A percentile compares a stretch with the other conserved stretches of the same genome.
These are phyloP conservation scores for Camellia oleifera DNA, from an alignment of 179 eudicot genomes.

Conservation along the genomic window DNA sequence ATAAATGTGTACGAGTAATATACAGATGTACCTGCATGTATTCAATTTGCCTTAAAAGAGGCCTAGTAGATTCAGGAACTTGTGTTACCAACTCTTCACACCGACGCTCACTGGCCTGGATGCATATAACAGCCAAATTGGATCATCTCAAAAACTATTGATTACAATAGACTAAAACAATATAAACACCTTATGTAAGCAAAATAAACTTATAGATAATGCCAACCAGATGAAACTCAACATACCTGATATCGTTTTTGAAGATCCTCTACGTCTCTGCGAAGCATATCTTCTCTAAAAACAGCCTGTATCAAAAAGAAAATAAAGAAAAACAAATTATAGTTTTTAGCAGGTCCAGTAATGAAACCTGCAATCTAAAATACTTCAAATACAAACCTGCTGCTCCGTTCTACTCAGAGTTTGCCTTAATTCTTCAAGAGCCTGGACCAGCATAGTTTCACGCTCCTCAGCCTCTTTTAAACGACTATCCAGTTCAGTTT, in stretches of 20 bases:
- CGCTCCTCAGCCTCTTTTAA: conserved; percentile 79
- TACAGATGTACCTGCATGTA: conserved; percentile 76
- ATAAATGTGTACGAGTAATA: background rate
- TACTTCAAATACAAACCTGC: conserved; percentile 51
- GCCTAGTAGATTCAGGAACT: conserved; percentile 99
- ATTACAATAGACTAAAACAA: background rate
- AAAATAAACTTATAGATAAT: background rate
- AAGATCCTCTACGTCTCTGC: conserved; percentile 84
- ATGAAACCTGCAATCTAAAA: conserved; percentile 16
- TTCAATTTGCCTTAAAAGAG: conserved; percentile 96
- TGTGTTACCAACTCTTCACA: conserved; percentile 94
- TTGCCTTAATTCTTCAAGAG: conserved; percentile 81
- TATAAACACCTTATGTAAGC: background rate
- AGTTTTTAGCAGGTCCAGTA: background rate
- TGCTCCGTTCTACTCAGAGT: conserved; percentile 82
- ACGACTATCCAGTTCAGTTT: conserved; percentile 70
- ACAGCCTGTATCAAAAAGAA: conserved; percentile 49
- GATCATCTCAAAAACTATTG: conserved; percentile 12
- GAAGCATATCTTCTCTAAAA: conserved; percentile 83
- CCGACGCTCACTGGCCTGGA: conserved; percentile 95
- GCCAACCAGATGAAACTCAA: conserved; percentile 12
- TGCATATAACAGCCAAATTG: conserved; percentile 16
- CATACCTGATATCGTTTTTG: conserved; percentile 92
- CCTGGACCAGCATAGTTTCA: conserved; percentile 78
- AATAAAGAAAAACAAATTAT: background rate